Evolutionary conservation across 768 basidiomycete species (phyloP).

Genomic region (Trametes cinnabarina): DNA sequence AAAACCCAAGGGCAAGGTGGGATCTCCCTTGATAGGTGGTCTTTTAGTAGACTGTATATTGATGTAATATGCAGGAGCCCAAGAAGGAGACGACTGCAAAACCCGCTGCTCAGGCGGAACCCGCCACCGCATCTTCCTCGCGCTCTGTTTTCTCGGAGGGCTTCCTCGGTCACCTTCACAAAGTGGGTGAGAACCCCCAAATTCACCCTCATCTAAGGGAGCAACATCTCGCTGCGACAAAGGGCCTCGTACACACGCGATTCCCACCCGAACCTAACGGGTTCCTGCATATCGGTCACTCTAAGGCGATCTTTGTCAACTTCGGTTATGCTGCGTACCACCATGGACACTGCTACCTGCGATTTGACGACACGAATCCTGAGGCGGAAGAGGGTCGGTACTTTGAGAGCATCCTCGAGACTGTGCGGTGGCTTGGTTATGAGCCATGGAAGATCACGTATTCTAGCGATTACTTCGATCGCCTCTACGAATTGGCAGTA

Average conservation of each 20-base stretch:
- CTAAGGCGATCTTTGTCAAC: slow-evolving; percentile 97
- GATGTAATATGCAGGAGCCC: slow-evolving; percentile 37
- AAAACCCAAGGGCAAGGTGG: slow-evolving; percentile 67
- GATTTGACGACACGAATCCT: slow-evolving; percentile 98
- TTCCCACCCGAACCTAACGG: slow-evolving; percentile 99
- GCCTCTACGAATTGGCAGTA: slow-evolving; percentile 81
- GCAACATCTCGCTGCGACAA: slow-evolving; percentile 76
- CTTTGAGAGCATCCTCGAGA: slow-evolving; percentile 95
- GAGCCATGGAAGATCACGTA: slow-evolving; percentile 99
- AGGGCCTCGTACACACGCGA: slow-evolving; percentile 85
- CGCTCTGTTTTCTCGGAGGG: slow-evolving; percentile 90
- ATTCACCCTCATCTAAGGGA: slow-evolving; percentile 73
- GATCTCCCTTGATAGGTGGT: too few species aligned
- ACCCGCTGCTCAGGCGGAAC: slow-evolving; percentile 32
- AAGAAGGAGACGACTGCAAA: slow-evolving; percentile 45
- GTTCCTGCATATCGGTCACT: slow-evolving; percentile 93
- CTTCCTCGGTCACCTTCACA: slow-evolving; percentile 89
- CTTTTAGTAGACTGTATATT: too few species aligned
- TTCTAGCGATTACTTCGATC: slow-evolving; percentile 94
- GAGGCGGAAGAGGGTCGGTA: slow-evolving; percentile 96
- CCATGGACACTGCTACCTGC: slow-evolving; percentile 88
- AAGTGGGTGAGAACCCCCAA: slow-evolving; percentile 92
- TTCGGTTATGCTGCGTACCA: slow-evolving; percentile 98
- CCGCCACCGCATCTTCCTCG: slow-evolving; percentile 38
- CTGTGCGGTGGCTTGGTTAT: slow-evolving; percentile 93